Conservation (phyloP, 208 protist genomes). For the Crithidia bombi region DNA sequence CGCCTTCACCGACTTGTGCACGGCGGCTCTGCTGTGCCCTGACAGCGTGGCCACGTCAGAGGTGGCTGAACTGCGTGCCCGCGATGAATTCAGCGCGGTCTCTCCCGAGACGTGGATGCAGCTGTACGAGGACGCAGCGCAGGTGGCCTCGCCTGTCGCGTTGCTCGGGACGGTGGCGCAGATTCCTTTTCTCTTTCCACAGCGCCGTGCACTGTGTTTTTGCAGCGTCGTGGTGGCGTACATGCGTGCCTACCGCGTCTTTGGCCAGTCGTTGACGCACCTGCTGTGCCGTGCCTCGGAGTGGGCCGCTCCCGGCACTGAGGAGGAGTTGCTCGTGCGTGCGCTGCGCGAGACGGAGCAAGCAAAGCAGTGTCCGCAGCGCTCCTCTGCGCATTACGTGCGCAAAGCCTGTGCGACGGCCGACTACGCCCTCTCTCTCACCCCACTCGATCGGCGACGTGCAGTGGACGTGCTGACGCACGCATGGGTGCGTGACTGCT, state of each 20-base stretch:
- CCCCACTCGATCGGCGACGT: constrained; percentile 12
- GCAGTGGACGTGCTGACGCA: constrained; percentile 12
- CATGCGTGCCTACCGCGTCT: constrained; percentile 15
- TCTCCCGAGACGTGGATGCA: constrained; percentile 26
- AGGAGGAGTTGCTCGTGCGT: constrained; percentile 27
- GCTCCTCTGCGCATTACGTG: not conserved
- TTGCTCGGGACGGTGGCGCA: constrained; percentile 24
- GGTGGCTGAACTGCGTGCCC: constrained; percentile 14
- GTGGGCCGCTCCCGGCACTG: constrained; percentile 20
- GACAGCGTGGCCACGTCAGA: constrained; percentile 8
- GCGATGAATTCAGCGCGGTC: constrained; percentile 11
- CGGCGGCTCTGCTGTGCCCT: constrained; percentile 24
- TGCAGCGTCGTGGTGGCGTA: constrained; percentile 21
- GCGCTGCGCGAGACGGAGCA: constrained; percentile 25
- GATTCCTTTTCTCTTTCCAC: constrained; percentile 25
- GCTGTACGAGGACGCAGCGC: constrained; percentile 22
- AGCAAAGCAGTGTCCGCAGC: constrained; percentile 3
- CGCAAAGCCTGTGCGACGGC: constrained; percentile 21
- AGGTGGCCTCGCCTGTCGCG: constrained; percentile 23
- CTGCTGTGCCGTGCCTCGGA: constrained; percentile 27
- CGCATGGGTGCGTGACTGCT: constrained; percentile 34
- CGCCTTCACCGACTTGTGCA: constrained; percentile 25
- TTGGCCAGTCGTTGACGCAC: constrained; percentile 27
- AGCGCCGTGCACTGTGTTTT: constrained; percentile 23
- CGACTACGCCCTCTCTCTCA: constrained; percentile 30